Evolutionary conservation across 805 yeast species (phyloP), one percentile per base, ranked within the genome.

Genomic region (Suhomyces xylopsoci): DNA sequence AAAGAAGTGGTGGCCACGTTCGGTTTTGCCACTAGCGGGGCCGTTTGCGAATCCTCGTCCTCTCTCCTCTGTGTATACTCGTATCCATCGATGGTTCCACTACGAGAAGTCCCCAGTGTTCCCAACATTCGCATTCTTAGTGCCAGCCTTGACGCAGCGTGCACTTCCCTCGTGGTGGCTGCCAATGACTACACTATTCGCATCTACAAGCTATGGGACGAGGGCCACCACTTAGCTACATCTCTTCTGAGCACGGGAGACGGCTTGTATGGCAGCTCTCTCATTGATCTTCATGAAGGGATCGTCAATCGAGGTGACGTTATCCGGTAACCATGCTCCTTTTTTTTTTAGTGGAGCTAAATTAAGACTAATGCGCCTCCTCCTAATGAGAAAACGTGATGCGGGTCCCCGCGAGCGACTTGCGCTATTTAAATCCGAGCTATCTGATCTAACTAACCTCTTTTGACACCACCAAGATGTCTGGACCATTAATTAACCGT

Each of bases 171-270:
- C 0, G 87, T 93, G 54, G 82, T 88, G 1, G 92, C 94, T 0
- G 77, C 90, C 0, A 88, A 84, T 62, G 96, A 90, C 66, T 86
- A 84, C 55, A 85, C 94, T 0, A 81, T 91, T 1, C 68, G 93
- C 51, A 84, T 91, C 44, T 90, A 87, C 67, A 78, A 83, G 48
- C 57, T 90, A 6, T 91, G 97, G 96, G 70, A 59, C 1, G 48
- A 50, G 28, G 44, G 81, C 20, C 51, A 34, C 44, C 38, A 6
- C 7, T 38, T 52, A n/a, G 17, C 19, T 10, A 24, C 38, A 10
- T 17, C 19, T 5, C 48, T 28, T 24, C 50, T 25, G 32, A 34
- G 5, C 10, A 7, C 20, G 7, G 46, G 49, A 14, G 15, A 15
- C 15, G 51, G 49, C 22, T 41, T 38, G 12, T 57, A 45, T 46